Evolutionary conservation across 1,284 basidiomycete genomes (phyloP), one percentile per base, ranked within the genome.

Genomic region (Pseudozyma pruni): DNA sequence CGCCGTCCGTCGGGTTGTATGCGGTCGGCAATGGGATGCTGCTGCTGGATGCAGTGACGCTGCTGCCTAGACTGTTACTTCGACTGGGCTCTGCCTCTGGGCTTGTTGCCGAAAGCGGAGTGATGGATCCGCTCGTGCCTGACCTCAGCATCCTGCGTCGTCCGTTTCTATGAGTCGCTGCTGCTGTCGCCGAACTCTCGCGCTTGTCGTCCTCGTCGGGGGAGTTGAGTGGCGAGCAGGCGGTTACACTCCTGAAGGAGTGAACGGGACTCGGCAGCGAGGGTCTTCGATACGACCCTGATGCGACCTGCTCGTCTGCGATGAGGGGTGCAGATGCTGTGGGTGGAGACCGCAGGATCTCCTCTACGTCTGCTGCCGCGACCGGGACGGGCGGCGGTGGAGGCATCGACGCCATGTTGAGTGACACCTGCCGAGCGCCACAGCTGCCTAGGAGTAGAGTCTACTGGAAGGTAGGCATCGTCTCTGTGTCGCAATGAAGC

Each of bases 111-210:
- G 57, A 57, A 0, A 60, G 42, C 17, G 57, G 48, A 0, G 59
- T 47, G 27, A 69, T 55, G 11, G 63, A 67, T 0, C 63, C 69
- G 37, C 63, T 72, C 4, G 69, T 72, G 2, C 63, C 63, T 1
- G 62, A 67, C 11, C 69, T 23, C 1, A 63, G 11, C 55, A 72
- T 47, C 5, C 23, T 29, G 22, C 69, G 50, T 9, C 69, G 45
- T 2, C 63, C 69, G 4, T 49, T 51, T 27, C 69, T 4, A 19
- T 48, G 19, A 7, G 46, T 16, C 6, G 13, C 33, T 2, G 22
- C 29, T 3, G 19, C 33, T 17, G 16, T 46, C 6, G 35, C 11
- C 16, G 20, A 41, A 10, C 8, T n/a, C 22, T 3, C 38, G 25
- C 19, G 23, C 23, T 29, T 38, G 8, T 41, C 31, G 16, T 57